phyloP scores from a whole-genome alignment of 768 basidiomycete genomes.

The Lactifluus piperatus region DNA sequence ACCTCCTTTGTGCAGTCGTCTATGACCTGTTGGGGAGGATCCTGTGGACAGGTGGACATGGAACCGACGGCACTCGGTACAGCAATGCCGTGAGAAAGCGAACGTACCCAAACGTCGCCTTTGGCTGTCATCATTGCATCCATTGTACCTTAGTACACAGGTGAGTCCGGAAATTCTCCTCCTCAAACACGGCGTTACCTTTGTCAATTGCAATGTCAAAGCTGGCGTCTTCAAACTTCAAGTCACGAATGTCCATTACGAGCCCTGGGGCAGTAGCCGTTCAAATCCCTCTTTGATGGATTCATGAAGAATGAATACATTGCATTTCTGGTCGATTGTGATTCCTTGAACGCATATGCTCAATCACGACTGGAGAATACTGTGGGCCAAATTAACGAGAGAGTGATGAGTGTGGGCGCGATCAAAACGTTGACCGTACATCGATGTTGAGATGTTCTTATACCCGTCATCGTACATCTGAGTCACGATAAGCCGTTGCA shows the following conservation, averaged over 20 bases:
- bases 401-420: not conserved
- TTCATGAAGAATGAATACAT: constrained; percentile 35
- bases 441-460: constrained; percentile 71
- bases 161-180: not conserved
- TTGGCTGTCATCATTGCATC: constrained; percentile 84
- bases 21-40: constrained; percentile 65
- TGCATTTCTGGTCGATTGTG: constrained; percentile 55
- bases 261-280: constrained; percentile 42
- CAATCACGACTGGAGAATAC: constrained; percentile 71
- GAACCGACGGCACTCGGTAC: not conserved
- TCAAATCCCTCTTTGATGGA: not conserved
- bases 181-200: constrained; percentile 31
- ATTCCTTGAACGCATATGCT: constrained; percentile 60
- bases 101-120: constrained; percentile 70
- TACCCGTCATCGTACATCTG: constrained; percentile 89
- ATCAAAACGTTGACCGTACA: constrained; percentile 32
- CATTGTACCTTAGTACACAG: constrained; percentile 51
- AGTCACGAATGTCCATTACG: constrained; percentile 73
- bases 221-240: constrained; percentile 47
- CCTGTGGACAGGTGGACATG: constrained; percentile 32
- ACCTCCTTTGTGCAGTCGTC: constrained; percentile 70
- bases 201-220: constrained; percentile 86
- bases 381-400: constrained; percentile 23
- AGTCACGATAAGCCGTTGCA: too few species aligned
- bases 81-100: not conserved